Evolutionary conservation across 225 moss, liverwort and hornwort species (phyloP), one percentile per base, ranked within the genome.

Genomic region (Sphagnum tenellum): DNA sequence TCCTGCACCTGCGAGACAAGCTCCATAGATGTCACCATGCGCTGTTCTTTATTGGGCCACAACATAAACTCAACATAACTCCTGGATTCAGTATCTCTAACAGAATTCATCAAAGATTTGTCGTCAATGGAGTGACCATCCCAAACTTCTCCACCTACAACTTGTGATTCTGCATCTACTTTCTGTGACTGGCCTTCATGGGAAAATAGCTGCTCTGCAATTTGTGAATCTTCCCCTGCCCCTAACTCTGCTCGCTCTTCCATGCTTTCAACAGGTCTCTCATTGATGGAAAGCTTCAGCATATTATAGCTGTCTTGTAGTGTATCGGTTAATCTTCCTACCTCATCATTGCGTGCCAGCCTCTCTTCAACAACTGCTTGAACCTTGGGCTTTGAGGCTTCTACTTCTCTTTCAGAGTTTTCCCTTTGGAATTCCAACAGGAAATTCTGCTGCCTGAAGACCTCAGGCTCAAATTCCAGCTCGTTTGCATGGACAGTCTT

Each of bases 101-200:
- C 29, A 29, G 29, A 80, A 46, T 73, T 70, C 70, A 70, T 70
- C 56, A 76, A 70, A 64, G 75, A 64, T 5, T 9, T 9, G 1
- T 52, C 9, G 2, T 52, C 7, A 52, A 9, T 6, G 52, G 6
- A 52, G 52, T 9, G 9, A 5, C 52, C 7, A 9, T 9, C 52
- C 9, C 52, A 6, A 52, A 52, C 6, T 6, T 9, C 52, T 52
- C 52, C 9, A 52, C 52, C 52, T 52, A 9, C 9, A 52, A 6
- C 52, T 78, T 8, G 79, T 68, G 69, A 67, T 69, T 72, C 68
- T 62, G 75, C 65, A 63, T 74, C 72, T 49, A 55, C 70, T 67
- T 64, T 67, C 73, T 73, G 67, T 5, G 70, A 73, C 52, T 52
- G 52, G 52, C 7, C 52, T 9, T 9, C 52, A 52, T 6, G 9